phyloP scores from a whole-genome alignment of 371 early-diverging fungal genomes.

The Rhizopus arrhizus region DNA sequence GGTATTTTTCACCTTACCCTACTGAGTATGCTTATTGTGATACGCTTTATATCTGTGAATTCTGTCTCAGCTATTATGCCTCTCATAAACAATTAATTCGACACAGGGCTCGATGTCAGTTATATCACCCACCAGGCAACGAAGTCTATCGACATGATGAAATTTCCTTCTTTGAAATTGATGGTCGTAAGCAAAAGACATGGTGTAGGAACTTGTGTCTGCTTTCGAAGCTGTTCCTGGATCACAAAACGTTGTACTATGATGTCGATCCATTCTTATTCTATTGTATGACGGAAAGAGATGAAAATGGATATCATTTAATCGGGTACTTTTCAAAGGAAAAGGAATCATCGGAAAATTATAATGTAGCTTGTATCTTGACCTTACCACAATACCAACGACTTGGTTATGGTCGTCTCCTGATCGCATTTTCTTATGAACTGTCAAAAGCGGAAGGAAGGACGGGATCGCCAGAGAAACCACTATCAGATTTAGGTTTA shows the following conservation, averaged over 20 bases:
- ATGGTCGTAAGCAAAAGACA: slow-evolving; percentile 85
- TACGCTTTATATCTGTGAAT: slow-evolving; percentile 89
- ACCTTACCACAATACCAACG: slow-evolving; percentile 98
- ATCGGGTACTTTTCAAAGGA: slow-evolving; percentile 99
- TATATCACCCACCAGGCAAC: slow-evolving; percentile 92
- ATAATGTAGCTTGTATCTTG: slow-evolving; percentile 99
- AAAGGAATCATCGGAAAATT: slow-evolving; percentile 92
- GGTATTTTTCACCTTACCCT: slow-evolving; percentile 98
- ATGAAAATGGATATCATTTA: slow-evolving; percentile 85
- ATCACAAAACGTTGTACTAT: slow-evolving; percentile 99
- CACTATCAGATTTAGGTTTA: slow-evolving; percentile 98
- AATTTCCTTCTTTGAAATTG: slow-evolving; percentile 88
- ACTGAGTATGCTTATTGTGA: slow-evolving; percentile 72
- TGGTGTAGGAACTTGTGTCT: slow-evolving; percentile 92
- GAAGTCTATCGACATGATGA: slow-evolving; percentile 89
- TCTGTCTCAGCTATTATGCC: slow-evolving; percentile 85
- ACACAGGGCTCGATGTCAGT: slow-evolving; percentile 79
- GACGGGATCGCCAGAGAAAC: slow-evolving; percentile 98
- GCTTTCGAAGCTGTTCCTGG: slow-evolving; percentile 96
- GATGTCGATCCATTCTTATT: slow-evolving; percentile 99
- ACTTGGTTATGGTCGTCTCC: slow-evolving; percentile 95
- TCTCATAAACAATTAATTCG: slow-evolving; percentile 65
- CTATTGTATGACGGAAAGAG: slow-evolving; percentile 89
- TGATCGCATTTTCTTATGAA: slow-evolving; percentile 99
- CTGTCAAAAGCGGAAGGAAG: slow-evolving; percentile 95